phyloP scores from a whole-genome alignment of 495 filamentous ascomycete species.

The Staphylotrichum tortipilum region DNA sequence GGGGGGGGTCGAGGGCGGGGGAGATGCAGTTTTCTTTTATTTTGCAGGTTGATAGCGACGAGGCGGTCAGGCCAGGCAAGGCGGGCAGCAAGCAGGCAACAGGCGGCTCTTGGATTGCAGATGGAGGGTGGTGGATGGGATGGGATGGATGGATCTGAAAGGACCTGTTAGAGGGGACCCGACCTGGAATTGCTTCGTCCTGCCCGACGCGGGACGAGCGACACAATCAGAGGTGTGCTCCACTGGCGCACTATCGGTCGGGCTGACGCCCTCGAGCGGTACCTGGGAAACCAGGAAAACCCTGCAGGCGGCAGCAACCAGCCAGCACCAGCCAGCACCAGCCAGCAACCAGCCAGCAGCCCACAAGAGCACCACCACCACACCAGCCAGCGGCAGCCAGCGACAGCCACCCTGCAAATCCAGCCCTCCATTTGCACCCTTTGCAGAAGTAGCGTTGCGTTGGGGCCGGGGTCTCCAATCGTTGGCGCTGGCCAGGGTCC shows the following conservation, averaged over 20 bases:
- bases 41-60: too few species aligned
- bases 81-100: not conserved
- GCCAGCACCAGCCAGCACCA: not conserved
- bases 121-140: not conserved
- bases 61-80: not conserved
- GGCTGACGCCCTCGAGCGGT: constrained; percentile 6
- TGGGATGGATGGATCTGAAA: not conserved
- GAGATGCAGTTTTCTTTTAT: too few species aligned
- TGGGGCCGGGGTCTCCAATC: not conserved
- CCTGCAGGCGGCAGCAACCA: not conserved
- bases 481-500: constrained; percentile 1
- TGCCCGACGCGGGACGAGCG: constrained; percentile 4
- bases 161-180: not conserved
- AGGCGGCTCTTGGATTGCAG: too few species aligned
- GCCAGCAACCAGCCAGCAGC: not conserved
- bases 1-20: too few species aligned
- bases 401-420: not conserved
- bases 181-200: not conserved
- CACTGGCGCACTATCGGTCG: constrained; percentile 5
- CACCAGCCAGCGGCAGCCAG: not conserved
- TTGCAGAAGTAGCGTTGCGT: not conserved
- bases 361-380: not conserved
- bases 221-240: constrained; percentile 14
- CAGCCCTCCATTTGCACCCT: not conserved
- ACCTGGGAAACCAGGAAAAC: constrained; percentile 7